Percentiles rank a stretch among this genome's conserved stretches.
Evolutionary conservation across 306 rosid genomes (phyloP).

Genomic region (Cucumis cinereus): DNA sequence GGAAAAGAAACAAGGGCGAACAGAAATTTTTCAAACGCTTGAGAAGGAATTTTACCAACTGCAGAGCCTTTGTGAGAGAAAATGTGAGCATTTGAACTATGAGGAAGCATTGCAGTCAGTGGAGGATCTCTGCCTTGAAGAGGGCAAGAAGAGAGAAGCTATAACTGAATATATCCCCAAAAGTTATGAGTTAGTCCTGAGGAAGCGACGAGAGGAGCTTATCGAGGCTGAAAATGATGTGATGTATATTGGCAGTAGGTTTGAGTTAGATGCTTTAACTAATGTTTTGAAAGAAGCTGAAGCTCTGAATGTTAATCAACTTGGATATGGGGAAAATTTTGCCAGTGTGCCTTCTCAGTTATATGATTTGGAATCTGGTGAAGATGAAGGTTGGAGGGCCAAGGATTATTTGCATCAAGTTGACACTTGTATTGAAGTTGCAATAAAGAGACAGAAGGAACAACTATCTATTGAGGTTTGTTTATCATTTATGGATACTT

Average conservation of each 20-base stretch:
- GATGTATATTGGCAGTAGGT: slow-evolving; percentile 32
- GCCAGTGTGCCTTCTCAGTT: slow-evolving; percentile 51
- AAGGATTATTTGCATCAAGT: slow-evolving; percentile 66
- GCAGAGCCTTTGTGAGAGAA: slow-evolving; percentile 71
- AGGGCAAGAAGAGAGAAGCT: slow-evolving; percentile 66
- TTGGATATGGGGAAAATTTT: slow-evolving; percentile 57
- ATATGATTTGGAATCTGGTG: slow-evolving; percentile 80
- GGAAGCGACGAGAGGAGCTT: slow-evolving; percentile 74
- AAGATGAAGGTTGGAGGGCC: slow-evolving; percentile 77
- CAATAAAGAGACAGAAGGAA: slow-evolving; percentile 81
- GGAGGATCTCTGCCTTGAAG: slow-evolving; percentile 81
- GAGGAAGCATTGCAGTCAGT: slow-evolving; percentile 75
- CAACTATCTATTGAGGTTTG: slow-evolving; percentile 73
- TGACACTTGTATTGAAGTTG: slow-evolving; percentile 66
- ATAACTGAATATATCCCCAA: slow-evolving; percentile 43
- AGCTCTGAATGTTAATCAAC: slow-evolving; percentile 50
- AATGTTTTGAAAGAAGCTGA: slow-evolving; percentile 79
- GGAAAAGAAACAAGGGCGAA: slow-evolving; percentile 56
- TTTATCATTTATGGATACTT: slow-evolving; percentile 11
- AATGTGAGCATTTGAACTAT: slow-evolving; percentile 53
- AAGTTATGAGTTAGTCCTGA: slow-evolving; percentile 63
- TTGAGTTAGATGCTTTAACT: slow-evolving; percentile 63
- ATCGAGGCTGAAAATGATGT: slow-evolving; percentile 51
- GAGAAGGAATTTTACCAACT: slow-evolving; percentile 77
- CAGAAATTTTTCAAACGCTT: slow-evolving; percentile 55